Evolutionary conservation across 2,329 filamentous ascomycete genomes (phyloP).

Genomic region (Talaromyces marneffei): DNA sequence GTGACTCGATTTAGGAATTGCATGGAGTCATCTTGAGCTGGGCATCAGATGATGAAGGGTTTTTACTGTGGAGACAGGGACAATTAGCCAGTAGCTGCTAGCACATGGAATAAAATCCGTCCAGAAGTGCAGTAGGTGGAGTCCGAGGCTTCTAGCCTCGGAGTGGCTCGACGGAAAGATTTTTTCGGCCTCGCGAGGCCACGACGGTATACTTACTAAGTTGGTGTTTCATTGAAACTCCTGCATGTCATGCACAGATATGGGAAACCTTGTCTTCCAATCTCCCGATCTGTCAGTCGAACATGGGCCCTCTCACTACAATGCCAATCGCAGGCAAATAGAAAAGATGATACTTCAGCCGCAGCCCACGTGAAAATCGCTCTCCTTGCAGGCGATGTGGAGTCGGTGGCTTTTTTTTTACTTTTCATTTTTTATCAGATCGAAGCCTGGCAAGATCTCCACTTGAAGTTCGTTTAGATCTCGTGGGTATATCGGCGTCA

Average conservation of each 20-base stretch:
- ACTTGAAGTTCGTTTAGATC: neutral
- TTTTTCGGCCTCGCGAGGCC: neutral
- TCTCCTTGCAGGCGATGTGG: neutral
- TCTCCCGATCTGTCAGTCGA: neutral
- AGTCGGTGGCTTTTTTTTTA: neutral
- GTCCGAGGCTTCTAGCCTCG: neutral
- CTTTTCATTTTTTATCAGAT: slow-evolving; percentile 4
- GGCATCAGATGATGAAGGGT: neutral
- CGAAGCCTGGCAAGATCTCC: neutral
- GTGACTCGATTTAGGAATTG: neutral
- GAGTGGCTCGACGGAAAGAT: neutral
- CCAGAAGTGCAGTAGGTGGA: neutral
- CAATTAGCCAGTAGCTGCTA: neutral
- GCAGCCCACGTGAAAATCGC: neutral
- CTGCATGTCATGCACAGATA: too few species aligned
- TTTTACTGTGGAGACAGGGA: neutral
- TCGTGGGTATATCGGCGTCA: too few species aligned
- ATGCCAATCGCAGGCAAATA: neutral
- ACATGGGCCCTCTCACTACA: neutral
- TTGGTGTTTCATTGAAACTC: too few species aligned
- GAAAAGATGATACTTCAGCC: neutral
- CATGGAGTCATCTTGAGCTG: neutral
- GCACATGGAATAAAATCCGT: neutral
- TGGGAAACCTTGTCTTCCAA: neutral
- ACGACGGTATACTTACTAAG: too few species aligned